phyloP scores from a whole-genome alignment of 805 yeast genomes.

The Teunomyces panamensis region DNA sequence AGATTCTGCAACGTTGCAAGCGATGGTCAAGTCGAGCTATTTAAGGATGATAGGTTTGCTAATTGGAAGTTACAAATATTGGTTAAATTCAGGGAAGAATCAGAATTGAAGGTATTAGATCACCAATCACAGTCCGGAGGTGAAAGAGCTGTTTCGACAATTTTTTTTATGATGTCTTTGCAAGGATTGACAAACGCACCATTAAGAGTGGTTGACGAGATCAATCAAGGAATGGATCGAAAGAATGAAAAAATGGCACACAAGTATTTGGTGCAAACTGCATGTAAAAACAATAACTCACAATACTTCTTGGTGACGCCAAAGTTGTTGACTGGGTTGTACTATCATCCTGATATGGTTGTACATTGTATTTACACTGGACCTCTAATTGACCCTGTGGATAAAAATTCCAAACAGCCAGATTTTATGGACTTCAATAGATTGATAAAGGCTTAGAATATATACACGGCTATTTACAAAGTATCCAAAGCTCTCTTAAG shows the following conservation, averaged over 20 bases:
- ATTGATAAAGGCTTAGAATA: slow-evolving; percentile 6
- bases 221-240: slow-evolving; percentile 98
- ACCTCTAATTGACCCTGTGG: slow-evolving; percentile 24
- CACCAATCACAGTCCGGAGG: slow-evolving; percentile 97
- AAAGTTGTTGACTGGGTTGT: slow-evolving; percentile 73
- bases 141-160: slow-evolving; percentile 93
- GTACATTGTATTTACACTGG: slow-evolving; percentile 72
- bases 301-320: slow-evolving; percentile 95
- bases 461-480: slow-evolving; percentile 2
- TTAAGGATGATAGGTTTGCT: slow-evolving; percentile 49
- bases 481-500: slow-evolving; percentile 8
- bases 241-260: slow-evolving; percentile 86
- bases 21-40: slow-evolving; percentile 76
- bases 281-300: slow-evolving; percentile 57
- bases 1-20: slow-evolving; percentile 76
- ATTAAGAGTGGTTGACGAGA: slow-evolving; percentile 94
- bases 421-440: slow-evolving; percentile 34
- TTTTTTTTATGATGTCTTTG: slow-evolving; percentile 81
- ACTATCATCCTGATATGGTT: slow-evolving; percentile 76
- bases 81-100: slow-evolving; percentile 81
- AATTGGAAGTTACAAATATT: slow-evolving; percentile 83
- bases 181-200: slow-evolving; percentile 89
- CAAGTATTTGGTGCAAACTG: slow-evolving; percentile 76
- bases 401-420: slow-evolving; percentile 10
- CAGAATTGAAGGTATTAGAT: slow-evolving; percentile 68